phyloP scores from a whole-genome alignment of 2,329 filamentous ascomycete genomes.

The Camillea tinctor region DNA sequence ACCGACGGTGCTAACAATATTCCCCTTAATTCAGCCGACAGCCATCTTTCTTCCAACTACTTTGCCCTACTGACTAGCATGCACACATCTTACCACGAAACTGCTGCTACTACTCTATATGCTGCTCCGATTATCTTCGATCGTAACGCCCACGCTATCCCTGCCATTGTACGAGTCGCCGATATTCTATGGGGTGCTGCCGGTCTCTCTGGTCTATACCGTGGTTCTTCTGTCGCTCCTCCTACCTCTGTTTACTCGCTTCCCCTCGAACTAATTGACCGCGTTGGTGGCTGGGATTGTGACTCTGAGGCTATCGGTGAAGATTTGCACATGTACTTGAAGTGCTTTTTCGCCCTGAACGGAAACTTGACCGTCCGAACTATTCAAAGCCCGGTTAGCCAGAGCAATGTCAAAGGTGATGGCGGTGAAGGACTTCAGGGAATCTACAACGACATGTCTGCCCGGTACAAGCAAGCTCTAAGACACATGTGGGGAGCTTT shows the following conservation, averaged over 20 bases:
- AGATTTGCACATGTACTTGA: slow-evolving; percentile 75
- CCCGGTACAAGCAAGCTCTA: slow-evolving; percentile 69
- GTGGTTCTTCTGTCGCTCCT: slow-evolving; percentile 61
- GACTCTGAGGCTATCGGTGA: slow-evolving; percentile 71
- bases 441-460: slow-evolving; percentile 56
- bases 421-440: slow-evolving; percentile 54
- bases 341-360: slow-evolving; percentile 73
- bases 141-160: slow-evolving; percentile 67
- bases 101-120: slow-evolving; percentile 63
- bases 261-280: slow-evolving; percentile 63
- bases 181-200: slow-evolving; percentile 72
- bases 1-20: slow-evolving; percentile 17
- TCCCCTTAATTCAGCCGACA: slow-evolving; percentile 55
- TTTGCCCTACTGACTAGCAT: slow-evolving; percentile 64
- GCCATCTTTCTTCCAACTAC: slow-evolving; percentile 67
- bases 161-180: slow-evolving; percentile 66
- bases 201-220: slow-evolving; percentile 67
- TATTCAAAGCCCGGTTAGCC: slow-evolving; percentile 67
- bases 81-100: slow-evolving; percentile 60
- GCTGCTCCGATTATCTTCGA: slow-evolving; percentile 72
- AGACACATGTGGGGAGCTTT: slow-evolving; percentile 76
- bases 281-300: slow-evolving; percentile 71
- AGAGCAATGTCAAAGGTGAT: slow-evolving; percentile 67
- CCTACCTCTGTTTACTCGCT: slow-evolving; percentile 74
- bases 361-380: slow-evolving; percentile 65